Evolutionary conservation across 2,329 filamentous ascomycete species (phyloP).

Genomic region (Monosporascus sp.): DNA sequence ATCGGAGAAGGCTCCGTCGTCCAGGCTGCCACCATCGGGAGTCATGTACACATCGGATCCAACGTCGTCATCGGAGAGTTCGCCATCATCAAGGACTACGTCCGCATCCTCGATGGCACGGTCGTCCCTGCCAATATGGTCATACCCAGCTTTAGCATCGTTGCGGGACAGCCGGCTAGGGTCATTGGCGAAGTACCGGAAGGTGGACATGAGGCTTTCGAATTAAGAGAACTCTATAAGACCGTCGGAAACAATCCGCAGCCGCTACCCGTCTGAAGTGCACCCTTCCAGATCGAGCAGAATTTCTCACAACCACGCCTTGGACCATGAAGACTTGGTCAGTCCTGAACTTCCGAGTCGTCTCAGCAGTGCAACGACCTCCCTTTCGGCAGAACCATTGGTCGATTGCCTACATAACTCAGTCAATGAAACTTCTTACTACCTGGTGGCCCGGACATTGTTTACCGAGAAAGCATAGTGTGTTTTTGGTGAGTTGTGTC

Average conservation of each 20-base stretch:
- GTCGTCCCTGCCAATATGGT: conserved; percentile 86
- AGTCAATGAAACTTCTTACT: no score
- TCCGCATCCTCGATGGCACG: conserved; percentile 77
- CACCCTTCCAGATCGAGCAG: not conserved
- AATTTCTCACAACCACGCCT: no score
- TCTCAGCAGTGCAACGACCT: no score
- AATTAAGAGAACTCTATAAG: conserved; percentile 60
- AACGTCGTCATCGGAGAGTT: conserved; percentile 78
- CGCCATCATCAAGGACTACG: conserved; percentile 89
- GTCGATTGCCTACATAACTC: no score
- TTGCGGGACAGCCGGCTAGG: conserved; percentile 75
- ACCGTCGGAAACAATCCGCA: conserved; percentile 54
- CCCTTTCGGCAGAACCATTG: no score
- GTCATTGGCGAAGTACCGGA: conserved; percentile 78
- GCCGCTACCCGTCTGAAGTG: conserved; percentile 28
- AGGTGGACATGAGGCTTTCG: conserved; percentile 60
- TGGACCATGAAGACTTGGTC: no score
- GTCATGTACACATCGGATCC: conserved; percentile 78
- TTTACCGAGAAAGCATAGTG: no score
- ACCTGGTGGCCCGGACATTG: no score
- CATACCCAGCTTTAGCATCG: conserved; percentile 84
- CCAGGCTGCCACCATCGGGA: conserved; percentile 77
- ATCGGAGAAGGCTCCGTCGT: conserved; percentile 71
- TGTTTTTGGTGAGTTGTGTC: no score
- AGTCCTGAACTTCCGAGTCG: no score